Percentiles rank a stretch among this genome's conserved stretches.
These are phyloP conservation scores for Phylloporus rhodoxanthus DNA, from an alignment of 768 basidiomycete species.

Conservation along the genomic window DNA sequence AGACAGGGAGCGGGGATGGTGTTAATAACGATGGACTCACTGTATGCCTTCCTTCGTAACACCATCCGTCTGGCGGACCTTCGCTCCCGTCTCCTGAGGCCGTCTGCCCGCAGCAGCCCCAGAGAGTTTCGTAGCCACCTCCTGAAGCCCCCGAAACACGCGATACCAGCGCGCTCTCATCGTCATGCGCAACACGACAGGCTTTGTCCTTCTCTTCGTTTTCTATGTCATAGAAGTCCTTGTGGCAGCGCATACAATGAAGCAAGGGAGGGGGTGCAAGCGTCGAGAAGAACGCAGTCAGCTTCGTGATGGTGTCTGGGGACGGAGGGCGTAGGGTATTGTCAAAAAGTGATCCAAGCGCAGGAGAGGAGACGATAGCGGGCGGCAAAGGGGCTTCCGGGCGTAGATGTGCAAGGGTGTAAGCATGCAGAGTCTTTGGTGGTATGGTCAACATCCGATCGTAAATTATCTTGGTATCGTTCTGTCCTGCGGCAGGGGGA, in stretches of 20 bases:
- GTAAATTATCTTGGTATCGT: constrained; percentile 41
- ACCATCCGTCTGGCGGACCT: constrained; percentile 84
- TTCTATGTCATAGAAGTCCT: constrained; percentile 62
- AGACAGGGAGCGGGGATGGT: background rate
- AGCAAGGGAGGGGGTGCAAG: constrained; percentile 62
- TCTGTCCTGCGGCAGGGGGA: constrained; percentile 33
- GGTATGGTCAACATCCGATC: constrained; percentile 56
- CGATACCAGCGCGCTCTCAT: constrained; percentile 73
- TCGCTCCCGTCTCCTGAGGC: constrained; percentile 75
- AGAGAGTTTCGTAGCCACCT: constrained; percentile 48
- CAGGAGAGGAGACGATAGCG: constrained; percentile 9
- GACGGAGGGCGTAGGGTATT: constrained; percentile 22
- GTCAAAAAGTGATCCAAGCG: constrained; percentile 10
- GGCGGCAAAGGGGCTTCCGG: constrained; percentile 4
- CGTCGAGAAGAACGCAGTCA: constrained; percentile 54
- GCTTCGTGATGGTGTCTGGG: constrained; percentile 37
- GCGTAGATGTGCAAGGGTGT: constrained; percentile 49
- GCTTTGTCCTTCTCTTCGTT: constrained; percentile 55
- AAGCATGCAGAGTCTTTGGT: constrained; percentile 59
- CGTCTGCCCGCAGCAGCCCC: constrained; percentile 67
- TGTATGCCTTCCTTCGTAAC: constrained; percentile 79
- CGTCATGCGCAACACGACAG: constrained; percentile 70
- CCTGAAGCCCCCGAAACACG: constrained; percentile 35
- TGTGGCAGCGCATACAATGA: constrained; percentile 75
- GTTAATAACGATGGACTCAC: constrained; percentile 22